Percentiles rank a stretch among this genome's conserved stretches.
Conservation (phyloP, 345 rosid species). For the Hevea brasiliensis region DNA sequence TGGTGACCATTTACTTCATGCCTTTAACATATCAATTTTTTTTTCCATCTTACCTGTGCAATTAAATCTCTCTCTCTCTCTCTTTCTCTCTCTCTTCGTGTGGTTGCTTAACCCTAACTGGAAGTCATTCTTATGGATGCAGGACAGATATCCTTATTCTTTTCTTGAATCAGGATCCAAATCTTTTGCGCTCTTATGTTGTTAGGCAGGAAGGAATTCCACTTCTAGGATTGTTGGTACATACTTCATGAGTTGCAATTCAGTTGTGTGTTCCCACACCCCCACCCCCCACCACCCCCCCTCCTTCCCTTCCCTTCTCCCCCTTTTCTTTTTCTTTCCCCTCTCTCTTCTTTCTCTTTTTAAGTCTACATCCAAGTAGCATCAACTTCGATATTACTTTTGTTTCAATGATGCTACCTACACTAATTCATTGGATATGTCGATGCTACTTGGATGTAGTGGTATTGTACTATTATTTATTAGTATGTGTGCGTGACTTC, state of each 20-base stretch:
- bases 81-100: neutral
- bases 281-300: no score
- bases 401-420: no score
- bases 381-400: no score
- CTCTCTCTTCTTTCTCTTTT: no score
- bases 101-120: conserved; percentile 22
- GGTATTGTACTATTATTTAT: neutral
- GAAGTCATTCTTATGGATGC: conserved; percentile 56
- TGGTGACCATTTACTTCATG: conserved; percentile 17
- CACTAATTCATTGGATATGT: neutral
- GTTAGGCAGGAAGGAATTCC: conserved; percentile 63
- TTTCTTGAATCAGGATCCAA: conserved; percentile 73
- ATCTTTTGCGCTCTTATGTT: conserved; percentile 72
- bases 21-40: neutral
- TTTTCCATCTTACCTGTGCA: neutral
- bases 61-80: neutral
- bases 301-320: no score
- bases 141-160: conserved; percentile 91
- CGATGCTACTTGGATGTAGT: neutral
- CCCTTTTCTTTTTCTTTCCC: no score
- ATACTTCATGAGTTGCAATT: conserved; percentile 1
- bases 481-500: neutral
- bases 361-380: no score
- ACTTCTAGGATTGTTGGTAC: conserved; percentile 90
- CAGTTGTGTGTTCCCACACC: no score